Evolutionary conservation across 768 basidiomycete species (phyloP).

Genomic region (Termitomyces sp.): DNA sequence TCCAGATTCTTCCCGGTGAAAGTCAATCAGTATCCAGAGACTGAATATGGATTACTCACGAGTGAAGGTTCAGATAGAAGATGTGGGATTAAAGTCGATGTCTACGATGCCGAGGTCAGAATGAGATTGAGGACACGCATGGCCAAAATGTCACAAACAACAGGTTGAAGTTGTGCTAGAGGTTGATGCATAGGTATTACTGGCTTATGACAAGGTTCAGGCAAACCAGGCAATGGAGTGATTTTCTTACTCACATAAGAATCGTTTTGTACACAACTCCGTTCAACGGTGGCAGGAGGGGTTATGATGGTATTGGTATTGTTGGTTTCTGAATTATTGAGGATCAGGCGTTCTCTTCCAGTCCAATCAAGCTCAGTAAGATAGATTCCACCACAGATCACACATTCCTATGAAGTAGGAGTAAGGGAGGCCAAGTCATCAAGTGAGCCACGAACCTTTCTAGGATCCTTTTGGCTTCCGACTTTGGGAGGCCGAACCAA

Average conservation of each 20-base stretch:
- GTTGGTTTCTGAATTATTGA: conserved; percentile 11
- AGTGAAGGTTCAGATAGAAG: conserved; percentile 2
- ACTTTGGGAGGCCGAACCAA: conserved; percentile 72
- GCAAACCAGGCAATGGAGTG: background rate
- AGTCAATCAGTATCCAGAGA: background rate
- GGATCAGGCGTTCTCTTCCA: conserved; percentile 42
- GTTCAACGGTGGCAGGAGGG: background rate
- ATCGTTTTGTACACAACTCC: background rate
- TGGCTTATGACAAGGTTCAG: background rate
- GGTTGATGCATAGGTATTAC: background rate
- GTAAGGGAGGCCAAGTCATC: background rate
- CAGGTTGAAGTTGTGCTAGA: background rate
- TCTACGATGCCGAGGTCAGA: background rate
- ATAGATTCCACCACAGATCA: conserved; percentile 64
- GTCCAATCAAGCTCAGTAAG: conserved; percentile 45
- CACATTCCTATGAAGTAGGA: conserved; percentile 59
- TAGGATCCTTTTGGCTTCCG: conserved; percentile 54
- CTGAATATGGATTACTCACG: background rate
- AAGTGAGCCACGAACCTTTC: conserved; percentile 45
- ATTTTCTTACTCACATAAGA: conserved; percentile 5
- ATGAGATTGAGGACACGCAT: background rate
- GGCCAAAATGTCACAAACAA: background rate
- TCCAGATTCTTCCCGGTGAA: conserved; percentile 1
- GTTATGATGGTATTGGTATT: background rate
- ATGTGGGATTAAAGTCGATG: background rate